Base-by-base conservation (phyloP, 2,329 filamentous ascomycete genomes). In the Lizonia empirigonia region DNA sequence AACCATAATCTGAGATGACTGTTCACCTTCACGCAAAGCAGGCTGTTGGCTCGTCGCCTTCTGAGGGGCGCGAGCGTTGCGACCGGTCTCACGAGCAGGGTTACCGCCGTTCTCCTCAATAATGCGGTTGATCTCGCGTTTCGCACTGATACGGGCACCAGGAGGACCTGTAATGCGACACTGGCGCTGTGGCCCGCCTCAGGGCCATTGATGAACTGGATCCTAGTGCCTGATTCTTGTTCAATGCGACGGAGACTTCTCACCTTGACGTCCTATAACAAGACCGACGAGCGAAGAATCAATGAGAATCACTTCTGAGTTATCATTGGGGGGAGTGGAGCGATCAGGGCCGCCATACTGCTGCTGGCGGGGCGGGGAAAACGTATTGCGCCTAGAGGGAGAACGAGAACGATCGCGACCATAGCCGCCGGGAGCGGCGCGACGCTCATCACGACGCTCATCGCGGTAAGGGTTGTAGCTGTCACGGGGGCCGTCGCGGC, bases 1-100 rank as follows among this genome's bases (percentile, higher is more conserved):
- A 15, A 96, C 91, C 89, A 96, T 94, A 65, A 96, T 95, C 74
- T 96, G 90, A 69, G 91, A 86, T 68, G 86, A 90, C 63, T 93
- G 89, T 72, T 96, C 91, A 53, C 88, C 89, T 53, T 93, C 89
- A 55, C 87, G 85, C 52, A 89, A 78, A 34, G 82, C 80, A 42
- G 80, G 69, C 48, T 68, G 65, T 37, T 71, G 66, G 16, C 61
- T 58, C 45, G 63, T 53, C 26, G 74, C 68, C 30, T 75, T 77
- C 26, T 74, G 45, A 76, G 73, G 42, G 78, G 80, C 54, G 58
- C 64, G 67, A 36, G 68, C 68, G 54, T 68, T 69, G 47, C 65
- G 68, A 32, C 69, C 70, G 55, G 68, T 69, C 56, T 73, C 72
- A 68, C 69, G 70, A 52, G 71, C 67, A 67, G 69, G 68, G 37